Evolutionary conservation across 2,329 filamentous ascomycete genomes (phyloP).

Genomic region (Atkinsonella hypoxylon): DNA sequence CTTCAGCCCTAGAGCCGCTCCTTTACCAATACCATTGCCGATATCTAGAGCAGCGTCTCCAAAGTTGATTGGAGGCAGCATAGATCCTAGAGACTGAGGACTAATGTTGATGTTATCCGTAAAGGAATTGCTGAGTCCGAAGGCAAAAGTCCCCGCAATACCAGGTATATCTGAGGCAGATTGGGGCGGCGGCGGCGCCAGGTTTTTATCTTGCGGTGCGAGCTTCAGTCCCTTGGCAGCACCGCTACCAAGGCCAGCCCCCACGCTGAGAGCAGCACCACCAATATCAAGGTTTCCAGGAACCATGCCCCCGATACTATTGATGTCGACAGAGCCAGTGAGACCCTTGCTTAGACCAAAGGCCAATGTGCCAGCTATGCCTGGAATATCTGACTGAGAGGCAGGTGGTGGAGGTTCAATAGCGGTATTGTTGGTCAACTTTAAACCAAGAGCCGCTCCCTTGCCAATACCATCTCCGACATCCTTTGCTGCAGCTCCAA

Average conservation of each 20-base stretch:
- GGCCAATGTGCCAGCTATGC: slow-evolving; percentile 1
- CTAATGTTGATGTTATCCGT: slow-evolving; percentile 1
- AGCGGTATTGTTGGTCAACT: slow-evolving; percentile 2
- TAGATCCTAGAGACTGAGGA: background rate
- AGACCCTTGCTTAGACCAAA: slow-evolving; percentile 4
- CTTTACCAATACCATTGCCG: slow-evolving; percentile 6
- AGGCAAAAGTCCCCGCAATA: slow-evolving; percentile 3
- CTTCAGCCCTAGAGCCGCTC: slow-evolving; percentile 5
- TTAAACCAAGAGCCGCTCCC: slow-evolving; percentile 3
- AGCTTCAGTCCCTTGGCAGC: slow-evolving; percentile 5
- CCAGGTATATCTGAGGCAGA: slow-evolving; percentile 3
- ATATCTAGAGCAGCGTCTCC: background rate
- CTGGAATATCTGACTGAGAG: slow-evolving; percentile 4
- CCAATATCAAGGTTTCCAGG: slow-evolving; percentile 2
- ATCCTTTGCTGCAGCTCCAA: slow-evolving; percentile 1
- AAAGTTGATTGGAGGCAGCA: slow-evolving; percentile 2
- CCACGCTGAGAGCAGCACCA: slow-evolving; percentile 8
- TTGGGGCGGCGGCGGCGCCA: background rate
- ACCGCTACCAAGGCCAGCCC: slow-evolving; percentile 8
- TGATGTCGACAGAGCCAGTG: background rate
- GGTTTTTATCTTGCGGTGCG: background rate
- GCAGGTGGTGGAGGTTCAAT: background rate
- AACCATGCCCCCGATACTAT: background rate
- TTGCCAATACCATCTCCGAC: slow-evolving; percentile 4
- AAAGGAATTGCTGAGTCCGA: slow-evolving; percentile 4